Percentiles rank a stretch among this genome's conserved stretches.
Conservation (phyloP, 345 rosid species). For the Brassica incana region DNA sequence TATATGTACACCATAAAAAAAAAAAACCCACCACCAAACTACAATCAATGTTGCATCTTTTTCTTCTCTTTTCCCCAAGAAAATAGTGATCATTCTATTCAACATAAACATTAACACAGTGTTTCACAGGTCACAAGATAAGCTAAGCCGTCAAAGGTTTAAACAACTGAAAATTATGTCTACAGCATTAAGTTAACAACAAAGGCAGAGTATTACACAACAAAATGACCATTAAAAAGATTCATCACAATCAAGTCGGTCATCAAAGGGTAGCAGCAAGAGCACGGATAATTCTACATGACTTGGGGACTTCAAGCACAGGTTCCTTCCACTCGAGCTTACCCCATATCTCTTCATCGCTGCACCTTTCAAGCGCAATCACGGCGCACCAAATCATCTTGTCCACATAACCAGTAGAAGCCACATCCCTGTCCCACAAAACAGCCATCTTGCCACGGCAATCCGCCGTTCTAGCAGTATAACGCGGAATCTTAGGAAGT, state of each 20-base stretch:
- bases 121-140: neutral
- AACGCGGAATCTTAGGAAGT: conserved; percentile 54
- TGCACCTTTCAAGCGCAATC: conserved; percentile 50
- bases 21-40: too few relatives aligned
- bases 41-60: too few relatives aligned
- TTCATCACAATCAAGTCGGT: neutral
- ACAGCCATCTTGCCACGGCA: conserved; percentile 65
- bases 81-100: too few relatives aligned
- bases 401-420: conserved; percentile 17
- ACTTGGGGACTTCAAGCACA: conserved; percentile 47
- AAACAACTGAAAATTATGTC: neutral
- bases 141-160: neutral
- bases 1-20: too few relatives aligned
- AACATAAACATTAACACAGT: neutral
- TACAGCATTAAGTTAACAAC: neutral
- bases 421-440: conserved; percentile 53
- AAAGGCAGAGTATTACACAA: neutral
- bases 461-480: conserved; percentile 33
- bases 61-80: too few relatives aligned
- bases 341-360: conserved; percentile 53
- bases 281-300: conserved; percentile 48
- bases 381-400: conserved; percentile 64
- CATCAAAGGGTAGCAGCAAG: conserved; percentile 42
- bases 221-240: neutral
- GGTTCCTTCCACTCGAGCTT: conserved; percentile 49